Evolutionary conservation across 225 moss, liverwort and hornwort species (phyloP), one percentile per base, ranked within the genome.

Genomic region (Bryum argenteum): DNA sequence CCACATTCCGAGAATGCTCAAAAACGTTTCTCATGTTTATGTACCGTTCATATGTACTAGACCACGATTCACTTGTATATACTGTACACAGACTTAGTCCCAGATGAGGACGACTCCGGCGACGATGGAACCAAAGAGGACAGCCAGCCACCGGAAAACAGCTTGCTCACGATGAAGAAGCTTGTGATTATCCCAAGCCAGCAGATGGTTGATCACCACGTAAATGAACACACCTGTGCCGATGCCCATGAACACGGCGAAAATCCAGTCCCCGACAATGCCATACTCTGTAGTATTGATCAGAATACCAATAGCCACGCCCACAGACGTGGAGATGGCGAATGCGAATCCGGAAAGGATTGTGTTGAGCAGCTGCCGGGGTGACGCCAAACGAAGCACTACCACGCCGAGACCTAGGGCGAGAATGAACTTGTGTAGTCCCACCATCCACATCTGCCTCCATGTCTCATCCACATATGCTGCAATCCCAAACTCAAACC

Each of bases 221-320:
- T 89, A 98, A 16, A 98, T 68, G 65, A 94, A 98, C 60, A 94
- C 72, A 8, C 97, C 97, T 0, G 91, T 74, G 67, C 92, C 97
- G 9, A 98, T 41, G 39, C 88, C 91, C 97, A 98, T 98, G 57
- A 92, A 79, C 58, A 98, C 83, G 47, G 90, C 91, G 54, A 89
- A 98, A 58, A 92, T 88, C 97, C 97, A 98, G 66, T 94, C 91
- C 8, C 78, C 90, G 1, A 73, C 69, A 0, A 1, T 1, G 37
- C 94, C 92, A 58, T 89, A 48, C 3, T 83, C 71, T 6, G 87
- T 84, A 53, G 70, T 71, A 55, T 92, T 82, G 65, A 94, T 87
- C 50, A 88, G 63, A 43, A 98, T 92, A 54, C 97, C 94, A 48
- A 98, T 94, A 5, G 82, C 94, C 6, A 91, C 78, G 18, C 97